These are phyloP conservation scores for Thecaphora frezii DNA, from an alignment of 1,284 basidiomycete species.

Conservation along the genomic window DNA sequence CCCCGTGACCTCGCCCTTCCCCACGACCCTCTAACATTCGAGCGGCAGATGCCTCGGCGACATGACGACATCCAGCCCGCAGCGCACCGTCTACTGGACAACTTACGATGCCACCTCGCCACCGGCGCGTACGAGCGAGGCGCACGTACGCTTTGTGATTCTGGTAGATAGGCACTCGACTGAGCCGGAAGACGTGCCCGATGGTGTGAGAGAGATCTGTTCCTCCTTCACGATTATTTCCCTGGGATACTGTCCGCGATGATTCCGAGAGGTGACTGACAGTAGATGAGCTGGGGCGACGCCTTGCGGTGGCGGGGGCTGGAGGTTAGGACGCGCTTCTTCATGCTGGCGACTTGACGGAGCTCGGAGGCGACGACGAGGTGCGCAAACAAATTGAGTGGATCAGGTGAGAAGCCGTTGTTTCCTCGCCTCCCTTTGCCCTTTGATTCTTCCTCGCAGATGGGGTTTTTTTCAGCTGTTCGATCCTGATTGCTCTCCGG, in stretches of 20 bases:
- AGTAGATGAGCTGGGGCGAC: neutral
- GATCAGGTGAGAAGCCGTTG: constrained; percentile 14
- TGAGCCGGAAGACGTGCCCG: constrained; percentile 4
- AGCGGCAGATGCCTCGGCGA: neutral
- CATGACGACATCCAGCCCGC: neutral
- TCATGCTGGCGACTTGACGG: constrained; percentile 37
- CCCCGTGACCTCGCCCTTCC: neutral
- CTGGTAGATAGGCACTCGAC: constrained; percentile 33
- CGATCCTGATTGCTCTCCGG: no score
- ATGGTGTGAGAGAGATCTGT: constrained; percentile 26
- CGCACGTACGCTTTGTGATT: constrained; percentile 35
- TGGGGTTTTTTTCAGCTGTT: no score
- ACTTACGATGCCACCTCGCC: constrained; percentile 18
- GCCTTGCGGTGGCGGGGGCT: neutral
- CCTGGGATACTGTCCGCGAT: no score
- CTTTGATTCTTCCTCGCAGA: neutral
- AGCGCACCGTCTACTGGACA: neutral
- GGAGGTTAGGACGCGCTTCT: constrained; percentile 12
- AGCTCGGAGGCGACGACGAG: constrained; percentile 17
- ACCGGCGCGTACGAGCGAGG: constrained; percentile 12
- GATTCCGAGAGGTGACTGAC: neutral
- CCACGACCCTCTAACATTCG: neutral
- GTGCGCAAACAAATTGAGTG: constrained; percentile 21
- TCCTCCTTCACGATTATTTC: no score
- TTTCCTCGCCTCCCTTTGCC: neutral